Conservation (phyloP, 768 basidiomycete species). For the Pleurotus pulmonarius region DNA sequence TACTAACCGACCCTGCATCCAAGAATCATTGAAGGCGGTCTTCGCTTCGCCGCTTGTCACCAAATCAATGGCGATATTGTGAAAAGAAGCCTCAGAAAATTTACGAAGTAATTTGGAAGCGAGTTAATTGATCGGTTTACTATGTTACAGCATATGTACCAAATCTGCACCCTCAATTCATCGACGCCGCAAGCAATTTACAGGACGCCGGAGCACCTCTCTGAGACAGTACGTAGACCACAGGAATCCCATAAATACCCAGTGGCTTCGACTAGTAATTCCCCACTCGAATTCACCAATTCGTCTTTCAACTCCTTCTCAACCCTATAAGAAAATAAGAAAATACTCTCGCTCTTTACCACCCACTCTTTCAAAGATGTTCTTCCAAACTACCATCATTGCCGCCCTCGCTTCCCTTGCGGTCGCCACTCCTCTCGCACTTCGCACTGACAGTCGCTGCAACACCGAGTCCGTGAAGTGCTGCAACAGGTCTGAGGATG, state of each 20-base stretch:
- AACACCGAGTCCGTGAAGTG: neutral
- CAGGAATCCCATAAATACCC: neutral
- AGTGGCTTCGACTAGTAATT: neutral
- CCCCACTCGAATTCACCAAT: neutral
- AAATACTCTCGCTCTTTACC: neutral
- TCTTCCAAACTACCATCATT: neutral
- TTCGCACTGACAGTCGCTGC: neutral
- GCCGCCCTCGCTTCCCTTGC: neutral
- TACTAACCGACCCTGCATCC: no score
- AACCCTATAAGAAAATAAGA: neutral
- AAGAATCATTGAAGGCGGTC: no score
- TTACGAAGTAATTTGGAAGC: no score
- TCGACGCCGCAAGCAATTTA: no score
- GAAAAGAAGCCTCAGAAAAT: no score
- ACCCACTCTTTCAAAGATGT: neutral
- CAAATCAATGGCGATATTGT: no score
- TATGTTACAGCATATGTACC: no score
- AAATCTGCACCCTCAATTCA: no score
- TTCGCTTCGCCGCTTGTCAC: no score
- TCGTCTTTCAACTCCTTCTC: neutral
- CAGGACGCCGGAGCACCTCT: no score
- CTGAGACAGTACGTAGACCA: no score
- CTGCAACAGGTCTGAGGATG: neutral
- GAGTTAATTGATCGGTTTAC: no score
- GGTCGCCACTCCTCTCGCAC: neutral